phyloP scores from a whole-genome alignment of 2,329 filamentous ascomycete species.

The Pyricularia sp. region DNA sequence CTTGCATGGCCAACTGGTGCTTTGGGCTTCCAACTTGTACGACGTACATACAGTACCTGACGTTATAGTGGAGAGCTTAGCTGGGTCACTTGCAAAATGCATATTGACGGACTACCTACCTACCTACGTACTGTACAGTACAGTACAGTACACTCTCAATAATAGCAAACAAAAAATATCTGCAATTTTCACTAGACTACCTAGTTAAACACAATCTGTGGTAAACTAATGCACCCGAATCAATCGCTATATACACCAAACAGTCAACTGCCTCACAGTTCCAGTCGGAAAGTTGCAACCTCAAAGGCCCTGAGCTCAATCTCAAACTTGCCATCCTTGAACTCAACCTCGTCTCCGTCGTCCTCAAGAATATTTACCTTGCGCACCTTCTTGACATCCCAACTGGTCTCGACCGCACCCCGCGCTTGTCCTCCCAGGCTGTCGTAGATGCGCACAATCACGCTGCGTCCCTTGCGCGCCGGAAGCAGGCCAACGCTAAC shows the following conservation, averaged over 20 bases:
- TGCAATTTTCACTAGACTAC: too few species aligned
- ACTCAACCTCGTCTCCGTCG: slow-evolving; percentile 57
- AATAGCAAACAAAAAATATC: background rate
- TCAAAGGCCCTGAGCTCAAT: slow-evolving; percentile 73
- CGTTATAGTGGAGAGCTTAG: too few species aligned
- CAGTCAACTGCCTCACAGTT: slow-evolving; percentile 7
- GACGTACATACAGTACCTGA: too few species aligned
- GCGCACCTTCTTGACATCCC: slow-evolving; percentile 66
- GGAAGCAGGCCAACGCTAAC: slow-evolving; percentile 51
- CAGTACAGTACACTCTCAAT: too few species aligned
- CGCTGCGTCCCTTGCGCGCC: slow-evolving; percentile 62
- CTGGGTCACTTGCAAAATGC: too few species aligned
- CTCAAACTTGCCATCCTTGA: slow-evolving; percentile 40
- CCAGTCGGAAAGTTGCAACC: slow-evolving; percentile 58
- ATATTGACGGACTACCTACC: too few species aligned
- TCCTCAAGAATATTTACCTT: slow-evolving; percentile 89
- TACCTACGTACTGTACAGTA: too few species aligned
- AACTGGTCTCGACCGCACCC: slow-evolving; percentile 54
- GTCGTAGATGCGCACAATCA: slow-evolving; percentile 83
- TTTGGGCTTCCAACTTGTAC: background rate
- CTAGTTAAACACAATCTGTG: background rate
- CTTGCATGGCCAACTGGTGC: background rate
- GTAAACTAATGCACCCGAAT: background rate
- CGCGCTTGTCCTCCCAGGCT: slow-evolving; percentile 72
- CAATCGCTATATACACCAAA: background rate